Evolutionary conservation across 164 flowering plant species (phyloP), one percentile per base, ranked within the genome.

Genomic region (Liriodendron chinense): DNA sequence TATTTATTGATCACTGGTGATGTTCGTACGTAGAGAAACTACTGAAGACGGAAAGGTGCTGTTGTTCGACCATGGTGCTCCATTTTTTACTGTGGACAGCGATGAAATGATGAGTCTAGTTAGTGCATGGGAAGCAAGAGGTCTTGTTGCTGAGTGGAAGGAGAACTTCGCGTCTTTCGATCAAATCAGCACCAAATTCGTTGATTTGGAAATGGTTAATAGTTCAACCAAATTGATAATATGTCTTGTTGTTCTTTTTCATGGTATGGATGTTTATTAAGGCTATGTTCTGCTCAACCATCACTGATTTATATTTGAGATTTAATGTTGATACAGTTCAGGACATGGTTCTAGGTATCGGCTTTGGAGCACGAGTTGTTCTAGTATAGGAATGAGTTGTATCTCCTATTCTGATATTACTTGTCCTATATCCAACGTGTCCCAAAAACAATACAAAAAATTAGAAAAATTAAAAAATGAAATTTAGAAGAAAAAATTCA

Each of bases 21-120:
- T 6, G 24, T 12, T 65, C 4, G 13, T 24, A 28, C 20, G 9
- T 78, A 93, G 98, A 78, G 98, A 93, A 78, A 79, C 70, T 68
- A 57, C 78, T 69, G 93, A 86, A 73, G 98, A 93, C 81, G 98
- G 96, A 72, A 88, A 82, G 76, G 94, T 91, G 79, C 79, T 93
- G 63, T 57, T 78, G 48, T 93, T 91, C 71, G 96, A 93, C 76
- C 98, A 93, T 76, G 96, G 98, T 24, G 93, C 92, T 59, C 94
- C 94, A 8, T 89, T 68, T 83, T 93, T 93, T 72, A 73, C 82
- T 47, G 87, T 82, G 3, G 78, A 24, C 61, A 80, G 87, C 64
- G 18, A 77, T 13, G 88, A 86, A 53, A 89, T 84, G 71, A 76
- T 83, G 80, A 68, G 78, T 48, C 75, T 93, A 14, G 82, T 89